Evolutionary conservation across 2,329 filamentous ascomycete species (phyloP).

Genomic region (Neospermospora avenae): DNA sequence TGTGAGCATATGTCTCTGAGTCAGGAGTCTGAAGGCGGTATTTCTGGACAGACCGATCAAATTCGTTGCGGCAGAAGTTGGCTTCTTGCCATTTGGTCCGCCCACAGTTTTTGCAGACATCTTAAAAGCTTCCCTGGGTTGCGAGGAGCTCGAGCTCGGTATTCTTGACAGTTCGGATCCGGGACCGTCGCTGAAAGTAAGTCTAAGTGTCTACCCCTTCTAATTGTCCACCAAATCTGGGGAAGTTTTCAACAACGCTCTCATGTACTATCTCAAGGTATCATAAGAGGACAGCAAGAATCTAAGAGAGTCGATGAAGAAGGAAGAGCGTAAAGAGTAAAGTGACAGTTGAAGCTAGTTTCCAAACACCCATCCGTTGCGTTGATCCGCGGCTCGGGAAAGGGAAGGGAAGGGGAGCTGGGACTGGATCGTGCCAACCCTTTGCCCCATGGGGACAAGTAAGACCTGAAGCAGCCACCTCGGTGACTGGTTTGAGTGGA

Average conservation of each 20-base stretch:
- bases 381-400: slow-evolving; percentile 15
- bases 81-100: slow-evolving; percentile 60
- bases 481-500: neutral
- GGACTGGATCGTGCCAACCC: slow-evolving; percentile 3
- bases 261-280: neutral
- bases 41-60: slow-evolving; percentile 65
- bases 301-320: neutral
- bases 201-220: neutral
- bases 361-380: neutral
- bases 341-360: slow-evolving; percentile 6
- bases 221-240: neutral
- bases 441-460: slow-evolving; percentile 12
- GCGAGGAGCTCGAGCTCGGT: neutral
- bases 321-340: neutral
- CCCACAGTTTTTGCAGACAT: slow-evolving; percentile 16
- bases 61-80: slow-evolving; percentile 83
- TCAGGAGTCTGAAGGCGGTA: neutral
- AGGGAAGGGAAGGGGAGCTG: neutral
- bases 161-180: neutral
- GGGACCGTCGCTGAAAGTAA: neutral
- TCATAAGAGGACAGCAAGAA: neutral
- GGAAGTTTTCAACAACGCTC: neutral
- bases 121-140: neutral
- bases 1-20: slow-evolving; percentile 19
- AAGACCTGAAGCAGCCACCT: neutral